These are phyloP conservation scores for Bipolaris victoriae DNA, from an alignment of 2,329 filamentous ascomycete species.

Conservation along the genomic window DNA sequence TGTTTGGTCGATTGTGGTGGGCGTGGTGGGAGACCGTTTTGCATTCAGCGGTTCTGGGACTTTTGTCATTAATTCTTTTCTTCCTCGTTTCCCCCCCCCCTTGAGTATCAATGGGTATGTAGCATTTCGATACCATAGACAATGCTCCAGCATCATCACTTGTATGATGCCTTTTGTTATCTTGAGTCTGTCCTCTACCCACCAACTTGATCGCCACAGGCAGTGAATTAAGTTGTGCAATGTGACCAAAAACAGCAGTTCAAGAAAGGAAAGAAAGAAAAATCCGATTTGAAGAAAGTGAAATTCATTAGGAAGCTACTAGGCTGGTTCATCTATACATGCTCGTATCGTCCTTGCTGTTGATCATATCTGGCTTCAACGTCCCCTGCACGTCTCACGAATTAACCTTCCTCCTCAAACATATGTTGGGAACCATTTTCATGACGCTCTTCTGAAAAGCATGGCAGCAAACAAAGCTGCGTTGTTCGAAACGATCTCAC, in stretches of 20 bases:
- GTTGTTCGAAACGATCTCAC: neutral
- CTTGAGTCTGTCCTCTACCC: neutral
- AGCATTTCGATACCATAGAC: slow-evolving; percentile 13
- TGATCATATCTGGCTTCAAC: neutral
- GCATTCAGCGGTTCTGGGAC: slow-evolving; percentile 14
- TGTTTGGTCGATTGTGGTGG: neutral
- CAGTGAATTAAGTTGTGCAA: neutral
- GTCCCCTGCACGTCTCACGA: neutral
- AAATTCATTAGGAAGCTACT: neutral
- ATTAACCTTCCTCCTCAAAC: neutral
- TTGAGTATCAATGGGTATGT: slow-evolving; percentile 1
- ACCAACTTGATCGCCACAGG: neutral
- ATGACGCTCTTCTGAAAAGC: neutral
- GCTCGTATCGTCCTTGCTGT: neutral
- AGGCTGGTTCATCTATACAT: neutral
- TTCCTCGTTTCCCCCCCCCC: neutral
- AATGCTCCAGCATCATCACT: neutral
- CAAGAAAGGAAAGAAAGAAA: neutral
- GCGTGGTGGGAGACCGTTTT: slow-evolving; percentile 2
- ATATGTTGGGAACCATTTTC: neutral
- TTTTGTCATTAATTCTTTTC: neutral
- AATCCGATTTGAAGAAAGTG: neutral
- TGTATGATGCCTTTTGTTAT: neutral
- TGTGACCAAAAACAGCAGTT: neutral
- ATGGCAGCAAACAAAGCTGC: neutral